Conservation (phyloP, 2,329 filamentous ascomycete species). For the Fusarium fracticaudum region DNA sequence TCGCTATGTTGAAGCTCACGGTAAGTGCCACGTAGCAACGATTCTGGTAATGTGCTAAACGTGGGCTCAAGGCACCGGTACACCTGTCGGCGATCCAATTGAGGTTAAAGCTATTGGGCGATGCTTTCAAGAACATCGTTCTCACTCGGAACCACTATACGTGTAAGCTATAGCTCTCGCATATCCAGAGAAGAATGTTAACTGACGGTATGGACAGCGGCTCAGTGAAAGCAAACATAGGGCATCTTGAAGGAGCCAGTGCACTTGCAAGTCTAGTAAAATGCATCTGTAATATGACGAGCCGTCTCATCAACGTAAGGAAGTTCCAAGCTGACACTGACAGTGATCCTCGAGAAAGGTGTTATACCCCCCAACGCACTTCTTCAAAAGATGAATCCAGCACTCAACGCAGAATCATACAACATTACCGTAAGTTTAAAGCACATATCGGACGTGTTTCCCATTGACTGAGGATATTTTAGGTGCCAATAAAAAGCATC, state of each 20-base stretch:
- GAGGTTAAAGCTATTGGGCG: not conserved
- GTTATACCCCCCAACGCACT: conserved; percentile 4
- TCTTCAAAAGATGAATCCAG: not conserved
- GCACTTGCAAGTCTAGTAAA: conserved; percentile 6
- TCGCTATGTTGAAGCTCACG: conserved; percentile 48
- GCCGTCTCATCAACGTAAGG: rapidly evolving
- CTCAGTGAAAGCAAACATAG: conserved; percentile 6
- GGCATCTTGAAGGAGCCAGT: conserved; percentile 4
- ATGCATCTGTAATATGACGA: not conserved
- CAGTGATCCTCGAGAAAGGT: conserved; percentile 9
- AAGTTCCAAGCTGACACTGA: rapidly evolving
- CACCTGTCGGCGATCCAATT: conserved; percentile 8
- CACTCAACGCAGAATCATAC: not conserved
- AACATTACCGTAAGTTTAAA: no score
- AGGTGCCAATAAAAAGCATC: not conserved
- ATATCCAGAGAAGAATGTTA: no score
- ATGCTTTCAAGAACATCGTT: not conserved
- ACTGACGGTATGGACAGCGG: not conserved
- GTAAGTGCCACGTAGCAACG: not conserved
- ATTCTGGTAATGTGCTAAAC: rapidly evolving
- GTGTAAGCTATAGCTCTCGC: not conserved
- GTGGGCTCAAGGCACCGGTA: not conserved
- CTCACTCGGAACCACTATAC: not conserved
- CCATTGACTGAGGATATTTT: no score
- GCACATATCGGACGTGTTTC: no score